Percentiles rank a stretch among this genome's conserved stretches.
These are phyloP conservation scores for Scolecobasidium constrictum DNA, from an alignment of 2,329 filamentous ascomycete genomes.

Conservation along the genomic window DNA sequence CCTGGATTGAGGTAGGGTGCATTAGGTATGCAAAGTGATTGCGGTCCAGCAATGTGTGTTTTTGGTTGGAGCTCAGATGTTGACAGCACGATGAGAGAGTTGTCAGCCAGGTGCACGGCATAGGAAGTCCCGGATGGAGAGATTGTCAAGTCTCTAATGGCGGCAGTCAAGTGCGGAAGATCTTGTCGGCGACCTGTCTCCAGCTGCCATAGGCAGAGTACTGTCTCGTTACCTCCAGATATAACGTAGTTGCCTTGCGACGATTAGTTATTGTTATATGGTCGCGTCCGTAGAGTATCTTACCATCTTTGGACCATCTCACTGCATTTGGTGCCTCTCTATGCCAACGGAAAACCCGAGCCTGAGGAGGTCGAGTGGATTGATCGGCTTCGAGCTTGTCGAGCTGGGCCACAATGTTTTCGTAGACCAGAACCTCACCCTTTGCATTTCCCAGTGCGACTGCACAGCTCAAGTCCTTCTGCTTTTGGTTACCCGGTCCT, in stretches of 20 bases:
- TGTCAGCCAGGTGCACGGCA: slow-evolving; percentile 76
- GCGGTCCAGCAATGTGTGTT: slow-evolving; percentile 74
- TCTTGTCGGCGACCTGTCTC: slow-evolving; percentile 75
- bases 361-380: slow-evolving; percentile 27
- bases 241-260: slow-evolving; percentile 75
- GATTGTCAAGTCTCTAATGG: slow-evolving; percentile 74
- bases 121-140: slow-evolving; percentile 74
- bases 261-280: slow-evolving; percentile 9
- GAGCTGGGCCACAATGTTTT: slow-evolving; percentile 48
- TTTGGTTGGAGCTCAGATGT: slow-evolving; percentile 81
- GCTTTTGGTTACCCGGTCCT: slow-evolving; percentile 18
- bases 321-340: slow-evolving; percentile 69
- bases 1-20: background rate
- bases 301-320: slow-evolving; percentile 90
- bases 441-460: slow-evolving; percentile 66
- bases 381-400: slow-evolving; percentile 39
- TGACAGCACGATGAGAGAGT: slow-evolving; percentile 81
- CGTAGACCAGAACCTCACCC: slow-evolving; percentile 73
- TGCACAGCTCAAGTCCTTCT: slow-evolving; percentile 31
- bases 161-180: slow-evolving; percentile 80
- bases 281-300: slow-evolving; percentile 15
- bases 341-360: slow-evolving; percentile 82
- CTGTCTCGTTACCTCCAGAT: slow-evolving; percentile 83
- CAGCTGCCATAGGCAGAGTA: slow-evolving; percentile 85
- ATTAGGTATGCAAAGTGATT: slow-evolving; percentile 30